These are phyloP conservation scores for Colletotrichum tropicicola DNA, from an alignment of 2,329 filamentous ascomycete genomes.

Conservation along the genomic window DNA sequence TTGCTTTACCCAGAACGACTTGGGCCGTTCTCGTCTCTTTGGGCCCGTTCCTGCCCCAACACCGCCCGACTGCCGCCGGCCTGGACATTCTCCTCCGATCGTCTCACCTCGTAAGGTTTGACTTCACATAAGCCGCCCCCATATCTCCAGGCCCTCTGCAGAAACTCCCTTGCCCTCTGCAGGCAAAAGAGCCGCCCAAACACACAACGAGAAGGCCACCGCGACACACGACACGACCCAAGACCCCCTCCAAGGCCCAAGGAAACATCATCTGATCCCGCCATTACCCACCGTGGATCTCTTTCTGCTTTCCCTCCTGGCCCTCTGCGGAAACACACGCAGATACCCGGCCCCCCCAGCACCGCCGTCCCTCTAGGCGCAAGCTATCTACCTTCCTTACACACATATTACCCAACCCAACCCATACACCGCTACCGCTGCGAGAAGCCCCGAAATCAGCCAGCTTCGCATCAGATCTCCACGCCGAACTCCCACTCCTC, in stretches of 20 bases:
- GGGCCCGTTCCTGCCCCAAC: constrained; percentile 2
- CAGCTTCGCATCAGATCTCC: constrained; percentile 26
- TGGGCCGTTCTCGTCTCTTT: neutral
- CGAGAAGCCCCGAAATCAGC: constrained; percentile 7
- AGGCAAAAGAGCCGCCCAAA: constrained; percentile 24
- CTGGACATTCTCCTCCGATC: constrained; percentile 23
- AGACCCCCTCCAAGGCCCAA: constrained; percentile 7
- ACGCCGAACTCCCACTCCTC: constrained; percentile 20
- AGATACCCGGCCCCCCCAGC: neutral
- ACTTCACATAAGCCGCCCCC: constrained; percentile 26
- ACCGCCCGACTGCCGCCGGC: neutral
- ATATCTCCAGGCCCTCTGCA: constrained; percentile 19
- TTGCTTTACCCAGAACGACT: constrained; percentile 13
- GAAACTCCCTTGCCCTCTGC: constrained; percentile 13
- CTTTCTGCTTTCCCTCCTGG: constrained; percentile 6
- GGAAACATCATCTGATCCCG: constrained; percentile 20
- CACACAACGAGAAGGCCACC: constrained; percentile 16
- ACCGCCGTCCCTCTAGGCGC: too few relatives aligned
- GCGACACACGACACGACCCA: neutral
- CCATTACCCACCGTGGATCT: constrained; percentile 25
- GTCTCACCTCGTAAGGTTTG: constrained; percentile 21
- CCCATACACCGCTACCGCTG: constrained; percentile 24
- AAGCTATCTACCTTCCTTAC: too few relatives aligned
- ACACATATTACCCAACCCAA: neutral
- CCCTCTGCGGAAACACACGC: neutral